Conservation (phyloP, 148 eudicot genomes). For the Heliamphora exappendiculata region DNA sequence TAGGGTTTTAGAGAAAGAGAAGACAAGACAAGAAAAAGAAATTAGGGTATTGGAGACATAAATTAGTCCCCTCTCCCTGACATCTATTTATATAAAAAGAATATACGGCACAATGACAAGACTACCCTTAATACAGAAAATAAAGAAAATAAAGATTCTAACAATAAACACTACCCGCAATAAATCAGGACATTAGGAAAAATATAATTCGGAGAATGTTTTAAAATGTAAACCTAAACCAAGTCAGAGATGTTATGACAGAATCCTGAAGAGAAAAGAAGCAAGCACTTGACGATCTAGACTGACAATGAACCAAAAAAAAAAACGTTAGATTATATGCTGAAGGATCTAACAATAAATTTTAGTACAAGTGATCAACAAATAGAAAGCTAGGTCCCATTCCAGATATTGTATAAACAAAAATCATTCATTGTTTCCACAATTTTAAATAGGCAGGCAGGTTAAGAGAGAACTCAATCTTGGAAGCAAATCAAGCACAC, state of each 20-base stretch:
- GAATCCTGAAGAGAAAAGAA: background rate
- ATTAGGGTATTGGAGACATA: no score
- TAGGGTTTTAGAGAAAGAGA: no score
- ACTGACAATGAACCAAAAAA: background rate
- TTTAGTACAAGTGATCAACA: background rate
- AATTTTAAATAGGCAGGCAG: background rate
- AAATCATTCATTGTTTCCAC: background rate
- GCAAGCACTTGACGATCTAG: background rate
- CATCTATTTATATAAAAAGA: no score
- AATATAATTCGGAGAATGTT: background rate
- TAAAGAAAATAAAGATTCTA: no score
- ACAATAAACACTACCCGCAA: no score
- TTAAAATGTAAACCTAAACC: constrained; percentile 4
- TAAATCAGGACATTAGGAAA: background rate
- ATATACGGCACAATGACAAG: no score
- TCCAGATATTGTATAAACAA: no score
- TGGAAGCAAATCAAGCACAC: background rate
- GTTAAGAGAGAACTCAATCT: background rate
- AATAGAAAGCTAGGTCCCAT: background rate
- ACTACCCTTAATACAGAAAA: no score
- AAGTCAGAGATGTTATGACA: background rate
- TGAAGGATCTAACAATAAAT: background rate
- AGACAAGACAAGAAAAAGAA: no score
- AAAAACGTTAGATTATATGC: no score
- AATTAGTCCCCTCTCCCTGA: no score